Base-by-base conservation (phyloP, 2,329 filamentous ascomycete species). In the Ilyonectria destructans region DNA sequence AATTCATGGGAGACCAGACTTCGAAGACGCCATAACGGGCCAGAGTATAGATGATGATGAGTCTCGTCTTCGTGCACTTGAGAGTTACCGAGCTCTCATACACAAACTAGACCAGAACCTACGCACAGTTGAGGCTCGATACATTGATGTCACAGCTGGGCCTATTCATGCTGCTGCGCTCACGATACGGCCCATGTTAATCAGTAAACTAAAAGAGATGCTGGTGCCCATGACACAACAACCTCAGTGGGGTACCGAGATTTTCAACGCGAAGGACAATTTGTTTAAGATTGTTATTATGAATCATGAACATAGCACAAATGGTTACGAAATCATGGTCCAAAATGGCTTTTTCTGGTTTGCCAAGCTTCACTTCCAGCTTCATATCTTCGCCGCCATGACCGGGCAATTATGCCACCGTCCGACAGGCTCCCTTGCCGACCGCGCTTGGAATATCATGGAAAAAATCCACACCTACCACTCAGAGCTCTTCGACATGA, bases 311-410 rank as follows among this genome's bases (percentile, higher is more conserved):
- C 83, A 87, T 67, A 84, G 84, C 59, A 75, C 85, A 8, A 78
- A 79, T 9, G 78, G 85, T 9, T 87, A 87, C 70, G 76, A 81
- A 29, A 74, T 81, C 2, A 80, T 85, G 70, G 77, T 79, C 19
- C 79, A 82, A 29, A 81, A 80, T 1, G 85, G 85, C 2, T 90
- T 89, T 73, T 72, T 86, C 10, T 90, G 88, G 88, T 89, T 86
- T 70, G 80, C 85, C 75, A 83, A 84, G 67, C 78, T 81, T 21
- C 85, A 89, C 71, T 88, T 90, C 76, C 87, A 89, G 71, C 78
- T 86, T 55, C 88, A 89, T 61, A 79, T 89, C 29, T 87, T 90
- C 68, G 80, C 85, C 43, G 88, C 88, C 74, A 82, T 89, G 75
- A 84, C 85, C 0, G 86, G 86, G 4, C 86, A 89, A 73, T 82